phyloP scores from a whole-genome alignment of 2,329 filamentous ascomycete species.

The Penicillium hordei region DNA sequence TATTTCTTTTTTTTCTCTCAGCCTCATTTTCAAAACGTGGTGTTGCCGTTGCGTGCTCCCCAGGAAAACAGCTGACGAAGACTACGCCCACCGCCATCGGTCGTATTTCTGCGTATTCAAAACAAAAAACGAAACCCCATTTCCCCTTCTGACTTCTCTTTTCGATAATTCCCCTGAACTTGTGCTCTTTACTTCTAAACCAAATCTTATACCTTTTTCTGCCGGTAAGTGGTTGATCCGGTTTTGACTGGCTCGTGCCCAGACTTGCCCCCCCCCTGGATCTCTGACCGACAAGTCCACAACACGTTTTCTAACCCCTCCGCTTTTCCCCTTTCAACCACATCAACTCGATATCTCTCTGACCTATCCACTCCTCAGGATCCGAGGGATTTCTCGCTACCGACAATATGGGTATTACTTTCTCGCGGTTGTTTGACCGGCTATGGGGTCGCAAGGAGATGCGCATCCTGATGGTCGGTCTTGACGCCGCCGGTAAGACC shows the following conservation, averaged over 20 bases:
- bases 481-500: constrained; percentile 99
- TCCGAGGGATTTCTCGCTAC: constrained; percentile 26
- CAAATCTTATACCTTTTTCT: constrained; percentile 8
- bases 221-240: constrained; percentile 10
- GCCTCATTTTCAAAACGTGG: not conserved
- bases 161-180: constrained; percentile 16
- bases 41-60: constrained; percentile 5
- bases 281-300: constrained; percentile 21
- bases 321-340: constrained; percentile 15
- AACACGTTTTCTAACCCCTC: constrained; percentile 27
- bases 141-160: constrained; percentile 14
- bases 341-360: constrained; percentile 12
- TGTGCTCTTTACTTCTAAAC: constrained; percentile 7
- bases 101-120: constrained; percentile 35
- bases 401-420: constrained; percentile 89
- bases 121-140: constrained; percentile 31
- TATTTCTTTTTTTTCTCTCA: not conserved
- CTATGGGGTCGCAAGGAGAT: constrained; percentile 99
- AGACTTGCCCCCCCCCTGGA: constrained; percentile 7
- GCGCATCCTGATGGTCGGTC: constrained; percentile 99
- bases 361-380: constrained; percentile 11
- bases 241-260: constrained; percentile 8
- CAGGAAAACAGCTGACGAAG: constrained; percentile 33
- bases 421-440: constrained; percentile 95
- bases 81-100: constrained; percentile 40